A percentile compares a stretch with the other conserved stretches of the same genome.
phyloP scores from a whole-genome alignment of 768 basidiomycete genomes.

The Macrolepiota dolichaula region DNA sequence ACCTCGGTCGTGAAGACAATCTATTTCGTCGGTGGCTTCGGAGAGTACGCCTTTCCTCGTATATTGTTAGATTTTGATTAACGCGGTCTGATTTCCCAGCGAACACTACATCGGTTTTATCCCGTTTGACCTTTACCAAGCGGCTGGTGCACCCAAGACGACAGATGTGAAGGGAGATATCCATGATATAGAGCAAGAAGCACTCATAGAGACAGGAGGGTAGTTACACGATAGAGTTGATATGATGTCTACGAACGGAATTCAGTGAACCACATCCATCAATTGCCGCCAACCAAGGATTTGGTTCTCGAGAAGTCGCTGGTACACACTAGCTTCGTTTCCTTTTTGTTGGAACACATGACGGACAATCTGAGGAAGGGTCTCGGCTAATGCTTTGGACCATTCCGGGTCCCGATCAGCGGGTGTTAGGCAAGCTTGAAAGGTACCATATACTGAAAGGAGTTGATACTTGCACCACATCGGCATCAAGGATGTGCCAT shows the following conservation, averaged over 20 bases:
- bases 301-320: slow-evolving; percentile 3
- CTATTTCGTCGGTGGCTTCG: slow-evolving; percentile 55
- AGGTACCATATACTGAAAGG: slow-evolving; percentile 33
- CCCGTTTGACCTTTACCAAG: slow-evolving; percentile 41
- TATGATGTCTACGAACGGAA: neutral
- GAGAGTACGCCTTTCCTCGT: slow-evolving; percentile 30
- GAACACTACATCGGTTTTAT: slow-evolving; percentile 51
- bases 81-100: slow-evolving; percentile 18
- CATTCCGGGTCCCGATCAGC: slow-evolving; percentile 31
- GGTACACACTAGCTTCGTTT: slow-evolving; percentile 12
- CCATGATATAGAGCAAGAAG: neutral
- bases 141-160: slow-evolving; percentile 12
- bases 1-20: slow-evolving; percentile 30
- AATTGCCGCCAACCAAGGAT: neutral
- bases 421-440: slow-evolving; percentile 25
- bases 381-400: slow-evolving; percentile 23
- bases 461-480: slow-evolving; percentile 35
- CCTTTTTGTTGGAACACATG: slow-evolving; percentile 12
- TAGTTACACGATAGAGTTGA: neutral
- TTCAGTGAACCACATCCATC: neutral
- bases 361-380: slow-evolving; percentile 22
- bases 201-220: neutral
- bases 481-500: neutral
- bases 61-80: neutral
- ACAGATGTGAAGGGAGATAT: neutral